Base-by-base conservation (phyloP, 2,329 filamentous ascomycete genomes). In the Stagonosporopsis rhizophila region DNA sequence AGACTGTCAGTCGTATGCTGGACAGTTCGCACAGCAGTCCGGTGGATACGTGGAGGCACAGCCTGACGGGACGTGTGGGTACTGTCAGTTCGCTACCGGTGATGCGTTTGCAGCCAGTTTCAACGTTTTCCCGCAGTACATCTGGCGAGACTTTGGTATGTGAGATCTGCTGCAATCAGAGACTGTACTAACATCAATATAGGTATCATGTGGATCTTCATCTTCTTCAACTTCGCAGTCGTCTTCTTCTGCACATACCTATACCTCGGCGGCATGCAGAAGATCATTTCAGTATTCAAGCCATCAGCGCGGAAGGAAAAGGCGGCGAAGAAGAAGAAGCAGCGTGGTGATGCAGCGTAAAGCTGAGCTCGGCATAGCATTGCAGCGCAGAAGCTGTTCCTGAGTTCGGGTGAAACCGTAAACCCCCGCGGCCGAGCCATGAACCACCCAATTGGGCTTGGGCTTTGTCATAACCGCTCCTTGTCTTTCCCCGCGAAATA, bases 131-230 rank as follows among this genome's bases (percentile, higher is more conserved):
- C 86, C 87, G 42, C 71, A 71, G 1, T 73, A 89, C 47, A 85
- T 87, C 42, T 90, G 88, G 88, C 76, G 87, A 11, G 78, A 89
- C 56, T 90, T 88, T 73, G 82, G 87, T 2, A 86, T 88, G 62
- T 85, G 81, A 60, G 52, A 54, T 50, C 25, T 35, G 20, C 40
- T 28, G 25, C 20, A 37, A 14, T 32, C 17, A 30, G 14, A 14
- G 12, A 19, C 19, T 34, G 42, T 42, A 54, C 61, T 65, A 56
- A 64, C 48, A 30, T 11, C 7, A 15, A n/a, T 28, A 11, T 30
- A 68, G 64, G 64, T 30, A 67, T 67, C 20, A 64, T 67, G 71
- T 71, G 68, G 69, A 85, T 78, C 0, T 90, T 84, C 65, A 84
- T 88, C 19, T 69, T 82, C 1, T 90, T 89, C 67, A 90, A 91